Conservation (phyloP, 1,284 basidiomycete species). For the Veloboletus limbatus region DNA sequence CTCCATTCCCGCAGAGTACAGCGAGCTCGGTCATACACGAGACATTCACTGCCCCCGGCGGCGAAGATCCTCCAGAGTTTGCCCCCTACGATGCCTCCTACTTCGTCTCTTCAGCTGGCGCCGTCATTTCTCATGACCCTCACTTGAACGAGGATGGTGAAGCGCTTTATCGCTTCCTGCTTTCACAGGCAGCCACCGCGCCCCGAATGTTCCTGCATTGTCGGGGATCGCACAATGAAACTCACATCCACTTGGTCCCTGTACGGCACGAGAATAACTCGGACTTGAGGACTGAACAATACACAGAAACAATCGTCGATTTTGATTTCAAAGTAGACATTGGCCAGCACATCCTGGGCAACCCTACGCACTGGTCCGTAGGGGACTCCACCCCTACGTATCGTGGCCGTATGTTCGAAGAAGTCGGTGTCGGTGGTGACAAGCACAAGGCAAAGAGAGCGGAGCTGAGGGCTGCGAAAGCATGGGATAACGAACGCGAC, state of each 20-base stretch:
- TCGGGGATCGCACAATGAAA: slow-evolving; percentile 58
- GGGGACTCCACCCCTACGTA: slow-evolving; percentile 51
- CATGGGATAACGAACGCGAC: slow-evolving; percentile 33
- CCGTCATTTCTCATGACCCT: slow-evolving; percentile 65
- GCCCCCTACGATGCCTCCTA: slow-evolving; percentile 60
- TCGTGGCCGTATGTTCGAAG: slow-evolving; percentile 52
- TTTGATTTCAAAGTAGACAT: slow-evolving; percentile 66
- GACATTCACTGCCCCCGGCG: slow-evolving; percentile 21
- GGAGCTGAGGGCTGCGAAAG: slow-evolving; percentile 33
- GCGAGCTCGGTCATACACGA: too few species aligned
- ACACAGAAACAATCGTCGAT: slow-evolving; percentile 56
- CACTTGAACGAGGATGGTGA: slow-evolving; percentile 76
- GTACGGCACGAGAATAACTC: slow-evolving; percentile 38
- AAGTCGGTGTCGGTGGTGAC: slow-evolving; percentile 39
- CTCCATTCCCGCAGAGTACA: too few species aligned
- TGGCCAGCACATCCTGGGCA: slow-evolving; percentile 33
- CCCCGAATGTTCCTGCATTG: slow-evolving; percentile 54
- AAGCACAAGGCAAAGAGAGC: slow-evolving; percentile 31
- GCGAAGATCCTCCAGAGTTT: slow-evolving; percentile 57
- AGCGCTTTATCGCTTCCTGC: slow-evolving; percentile 69
- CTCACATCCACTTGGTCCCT: slow-evolving; percentile 47
- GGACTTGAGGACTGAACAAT: slow-evolving; percentile 38
- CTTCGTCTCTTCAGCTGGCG: slow-evolving; percentile 46
- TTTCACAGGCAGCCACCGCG: slow-evolving; percentile 48
- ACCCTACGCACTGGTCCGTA: slow-evolving; percentile 50